Percentiles rank a stretch among this genome's conserved stretches.
Conservation (phyloP, 2,329 filamentous ascomycete species). For the Ustulina deusta region DNA sequence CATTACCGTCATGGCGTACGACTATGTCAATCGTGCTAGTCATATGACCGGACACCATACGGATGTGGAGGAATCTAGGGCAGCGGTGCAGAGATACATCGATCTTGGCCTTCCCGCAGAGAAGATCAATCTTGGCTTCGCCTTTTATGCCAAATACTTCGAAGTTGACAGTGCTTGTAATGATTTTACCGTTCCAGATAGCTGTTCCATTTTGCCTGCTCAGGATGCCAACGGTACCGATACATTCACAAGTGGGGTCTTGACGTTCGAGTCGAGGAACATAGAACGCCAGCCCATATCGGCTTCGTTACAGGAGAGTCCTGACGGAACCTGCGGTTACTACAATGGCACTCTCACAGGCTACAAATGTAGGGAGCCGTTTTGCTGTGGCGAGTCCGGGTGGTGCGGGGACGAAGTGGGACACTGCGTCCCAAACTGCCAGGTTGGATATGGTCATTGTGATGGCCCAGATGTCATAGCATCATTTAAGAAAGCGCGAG, state of each 20-base stretch:
- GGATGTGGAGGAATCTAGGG: conserved; percentile 4
- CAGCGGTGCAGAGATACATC: conserved; percentile 24
- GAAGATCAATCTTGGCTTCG: conserved; percentile 36
- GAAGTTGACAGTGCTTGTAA: conserved; percentile 6
- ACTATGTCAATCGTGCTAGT: conserved; percentile 33
- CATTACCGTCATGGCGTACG: conserved; percentile 35
- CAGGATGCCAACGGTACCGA: conserved; percentile 24
- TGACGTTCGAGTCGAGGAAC: conserved; percentile 24
- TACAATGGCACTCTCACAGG: conserved; percentile 15
- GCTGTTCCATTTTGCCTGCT: conserved; percentile 22
- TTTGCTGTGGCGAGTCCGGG: conserved; percentile 25
- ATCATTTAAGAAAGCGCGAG: conserved; percentile 30
- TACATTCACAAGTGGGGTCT: conserved; percentile 24
- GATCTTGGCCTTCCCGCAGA: conserved; percentile 28
- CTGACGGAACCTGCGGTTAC: conserved; percentile 21
- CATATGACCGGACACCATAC: conserved; percentile 27
- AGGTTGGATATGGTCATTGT: conserved; percentile 28
- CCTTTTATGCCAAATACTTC: conserved; percentile 38
- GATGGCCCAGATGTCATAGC: conserved; percentile 26
- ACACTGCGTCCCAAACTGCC: conserved; percentile 28
- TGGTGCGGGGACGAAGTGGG: conserved; percentile 13
- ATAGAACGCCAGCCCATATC: neutral
- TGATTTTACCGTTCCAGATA: conserved; percentile 3
- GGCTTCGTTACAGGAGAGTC: neutral
- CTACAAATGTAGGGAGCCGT: neutral